These are phyloP conservation scores for Blepharisma japonicum DNA, from an alignment of 73 alveolate genomes.

Conservation along the genomic window DNA sequence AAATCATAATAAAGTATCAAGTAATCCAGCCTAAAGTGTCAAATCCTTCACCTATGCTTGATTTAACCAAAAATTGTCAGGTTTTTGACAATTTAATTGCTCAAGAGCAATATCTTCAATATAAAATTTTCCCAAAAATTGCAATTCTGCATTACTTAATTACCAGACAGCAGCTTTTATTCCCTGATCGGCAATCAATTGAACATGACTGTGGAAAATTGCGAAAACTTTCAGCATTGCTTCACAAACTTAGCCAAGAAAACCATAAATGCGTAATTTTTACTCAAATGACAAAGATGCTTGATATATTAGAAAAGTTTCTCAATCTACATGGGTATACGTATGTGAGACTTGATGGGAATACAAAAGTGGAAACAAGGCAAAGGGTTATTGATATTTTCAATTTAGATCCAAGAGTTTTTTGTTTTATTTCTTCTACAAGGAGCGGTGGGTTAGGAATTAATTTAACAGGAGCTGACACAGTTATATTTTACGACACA, in stretches of 20 bases:
- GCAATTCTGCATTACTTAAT: constrained; percentile 12
- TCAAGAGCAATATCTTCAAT: neutral
- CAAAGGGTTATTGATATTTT: constrained; percentile 92
- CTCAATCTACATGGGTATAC: constrained; percentile 91
- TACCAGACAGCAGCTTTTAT: constrained; percentile 45
- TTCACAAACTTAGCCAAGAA: neutral
- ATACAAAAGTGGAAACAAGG: constrained; percentile 95
- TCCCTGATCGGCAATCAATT: constrained; percentile 95
- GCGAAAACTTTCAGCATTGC: constrained; percentile 46
- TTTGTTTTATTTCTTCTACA: constrained; percentile 98
- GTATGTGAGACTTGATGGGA: constrained; percentile 98
- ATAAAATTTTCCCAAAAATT: neutral
- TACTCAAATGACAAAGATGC: constrained; percentile 98
- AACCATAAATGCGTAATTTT: constrained; percentile 34
- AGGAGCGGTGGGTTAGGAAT: constrained; percentile 99
- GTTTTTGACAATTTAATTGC: neutral
- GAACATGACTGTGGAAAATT: constrained; percentile 99
- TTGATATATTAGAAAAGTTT: constrained; percentile 96
- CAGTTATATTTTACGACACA: constrained; percentile 99
- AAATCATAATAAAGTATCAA: neutral
- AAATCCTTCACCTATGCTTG: neutral
- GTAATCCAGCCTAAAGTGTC: neutral
- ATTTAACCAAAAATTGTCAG: neutral
- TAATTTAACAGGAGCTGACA: constrained; percentile 98
- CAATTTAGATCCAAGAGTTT: constrained; percentile 87